These are phyloP conservation scores for Cucurbitaria berberidis DNA, from an alignment of 2,329 filamentous ascomycete species.

Conservation along the genomic window DNA sequence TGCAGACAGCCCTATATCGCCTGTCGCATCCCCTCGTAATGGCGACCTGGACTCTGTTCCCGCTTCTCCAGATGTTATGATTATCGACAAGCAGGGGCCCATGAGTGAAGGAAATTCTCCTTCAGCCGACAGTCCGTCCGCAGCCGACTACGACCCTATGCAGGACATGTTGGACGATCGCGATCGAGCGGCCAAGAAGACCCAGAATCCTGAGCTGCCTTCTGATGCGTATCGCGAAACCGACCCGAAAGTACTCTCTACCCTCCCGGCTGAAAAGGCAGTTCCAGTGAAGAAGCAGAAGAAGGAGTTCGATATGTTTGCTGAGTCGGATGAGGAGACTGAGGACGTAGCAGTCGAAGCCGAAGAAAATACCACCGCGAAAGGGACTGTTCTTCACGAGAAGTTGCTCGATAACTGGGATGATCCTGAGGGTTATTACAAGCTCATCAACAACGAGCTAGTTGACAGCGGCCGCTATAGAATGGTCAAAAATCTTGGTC, in stretches of 20 bases:
- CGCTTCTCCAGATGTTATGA: slow-evolving; percentile 49
- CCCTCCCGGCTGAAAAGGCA: slow-evolving; percentile 52
- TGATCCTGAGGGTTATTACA: slow-evolving; percentile 95
- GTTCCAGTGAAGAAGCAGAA: slow-evolving; percentile 49
- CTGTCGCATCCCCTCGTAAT: slow-evolving; percentile 46
- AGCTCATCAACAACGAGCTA: slow-evolving; percentile 88
- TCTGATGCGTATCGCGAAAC: slow-evolving; percentile 66
- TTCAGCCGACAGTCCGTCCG: slow-evolving; percentile 75
- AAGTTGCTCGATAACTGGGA: slow-evolving; percentile 92
- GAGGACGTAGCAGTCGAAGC: slow-evolving; percentile 70
- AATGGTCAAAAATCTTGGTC: slow-evolving; percentile 84
- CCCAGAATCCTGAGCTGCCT: slow-evolving; percentile 37
- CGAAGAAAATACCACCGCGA: slow-evolving; percentile 47
- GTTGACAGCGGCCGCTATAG: slow-evolving; percentile 86
- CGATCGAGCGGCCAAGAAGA: slow-evolving; percentile 69
- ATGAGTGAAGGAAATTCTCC: slow-evolving; percentile 43
- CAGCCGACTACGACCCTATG: slow-evolving; percentile 89
- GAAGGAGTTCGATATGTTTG: slow-evolving; percentile 69
- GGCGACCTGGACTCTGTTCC: slow-evolving; percentile 47
- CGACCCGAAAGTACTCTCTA: slow-evolving; percentile 59
- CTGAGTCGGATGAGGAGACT: slow-evolving; percentile 71
- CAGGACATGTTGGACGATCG: slow-evolving; percentile 87
- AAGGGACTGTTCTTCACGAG: slow-evolving; percentile 59
- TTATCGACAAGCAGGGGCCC: slow-evolving; percentile 50
- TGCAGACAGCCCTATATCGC: slow-evolving; percentile 43